These are phyloP conservation scores for Calonectria pauciramosa DNA, from an alignment of 2,329 filamentous ascomycete genomes.

Conservation along the genomic window DNA sequence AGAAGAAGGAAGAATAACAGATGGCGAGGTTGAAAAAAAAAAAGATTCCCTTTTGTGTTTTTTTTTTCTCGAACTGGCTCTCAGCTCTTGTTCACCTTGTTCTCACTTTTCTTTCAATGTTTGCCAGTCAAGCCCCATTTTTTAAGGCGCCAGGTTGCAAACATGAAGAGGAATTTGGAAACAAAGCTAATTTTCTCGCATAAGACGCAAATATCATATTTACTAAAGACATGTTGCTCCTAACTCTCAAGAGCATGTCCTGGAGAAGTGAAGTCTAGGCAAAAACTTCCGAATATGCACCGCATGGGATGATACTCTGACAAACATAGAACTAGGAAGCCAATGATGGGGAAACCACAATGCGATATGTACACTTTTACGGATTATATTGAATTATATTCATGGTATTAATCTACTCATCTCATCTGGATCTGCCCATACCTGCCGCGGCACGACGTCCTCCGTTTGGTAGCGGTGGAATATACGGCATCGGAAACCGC, in stretches of 20 bases:
- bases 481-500: slow-evolving; percentile 53
- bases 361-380: background rate
- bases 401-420: slow-evolving; percentile 17
- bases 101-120: background rate
- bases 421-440: slow-evolving; percentile 46
- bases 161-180: background rate
- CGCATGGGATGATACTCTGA: background rate
- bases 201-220: background rate
- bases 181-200: background rate
- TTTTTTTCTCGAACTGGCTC: background rate
- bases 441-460: slow-evolving; percentile 46
- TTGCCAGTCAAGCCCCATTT: background rate
- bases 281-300: background rate
- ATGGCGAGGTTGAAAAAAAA: too few species aligned
- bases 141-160: background rate
- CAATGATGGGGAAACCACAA: too few species aligned
- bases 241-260: background rate
- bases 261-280: background rate
- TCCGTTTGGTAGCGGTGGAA: slow-evolving; percentile 50
- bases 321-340: background rate
- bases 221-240: too few species aligned
- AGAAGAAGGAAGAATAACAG: background rate
- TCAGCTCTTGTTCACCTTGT: background rate
- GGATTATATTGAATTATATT: slow-evolving; percentile 25
- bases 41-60: background rate